These are phyloP conservation scores for Ilex asprella DNA, from an alignment of 257 asterid genomes.

Conservation along the genomic window DNA sequence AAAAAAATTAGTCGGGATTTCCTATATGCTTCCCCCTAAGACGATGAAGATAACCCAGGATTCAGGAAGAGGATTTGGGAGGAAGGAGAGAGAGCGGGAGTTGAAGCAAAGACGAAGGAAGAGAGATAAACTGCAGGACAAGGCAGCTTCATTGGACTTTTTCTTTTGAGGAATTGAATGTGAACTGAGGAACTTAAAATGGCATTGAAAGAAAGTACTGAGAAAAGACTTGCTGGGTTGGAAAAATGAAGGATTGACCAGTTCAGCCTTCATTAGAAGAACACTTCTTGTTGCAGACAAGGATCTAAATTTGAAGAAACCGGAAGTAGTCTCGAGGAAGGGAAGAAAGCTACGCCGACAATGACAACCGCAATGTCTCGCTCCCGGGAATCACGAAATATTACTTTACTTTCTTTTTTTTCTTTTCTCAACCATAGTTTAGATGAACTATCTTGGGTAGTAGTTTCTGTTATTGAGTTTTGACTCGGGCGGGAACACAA, in stretches of 20 bases:
- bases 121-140: neutral
- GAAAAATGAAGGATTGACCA: neutral
- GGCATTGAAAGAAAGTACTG: no score
- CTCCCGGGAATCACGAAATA: constrained; percentile 7
- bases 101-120: neutral
- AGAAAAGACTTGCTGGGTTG: neutral
- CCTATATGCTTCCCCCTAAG: no score
- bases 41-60: no score
- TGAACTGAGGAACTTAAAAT: no score
- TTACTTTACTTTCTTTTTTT: neutral
- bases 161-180: no score
- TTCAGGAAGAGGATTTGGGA: neutral
- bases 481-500: no score
- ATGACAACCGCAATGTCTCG: constrained; percentile 27
- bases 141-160: neutral
- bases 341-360: constrained; percentile 15
- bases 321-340: constrained; percentile 7
- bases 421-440: neutral
- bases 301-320: neutral
- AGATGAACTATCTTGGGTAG: neutral
- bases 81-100: neutral
- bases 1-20: no score
- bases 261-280: neutral
- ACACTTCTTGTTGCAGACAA: neutral
- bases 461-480: no score